These are phyloP conservation scores for carrot (Daucus carota) DNA, from an alignment of 129 eudicot species.

Conservation along the genomic window DH1_v3.0 NC_030383.2:6593501-6594000, in stretches of 20 bases:
- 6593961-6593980: constrained; percentile 77
- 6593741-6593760: background rate
- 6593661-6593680: background rate
- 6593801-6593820: background rate
- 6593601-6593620: background rate
- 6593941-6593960: constrained; percentile 51
- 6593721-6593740: background rate
- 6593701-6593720: background rate
- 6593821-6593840: background rate
- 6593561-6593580: background rate
- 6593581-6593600: background rate
- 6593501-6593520: no score
- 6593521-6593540: background rate
- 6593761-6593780: background rate
- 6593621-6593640: background rate
- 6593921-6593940: background rate
- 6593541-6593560: background rate
- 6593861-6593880: background rate
- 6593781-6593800: background rate
- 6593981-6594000: constrained; percentile 76
- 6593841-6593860: background rate
- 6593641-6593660: background rate
- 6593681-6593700: background rate
- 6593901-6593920: background rate
- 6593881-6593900: background rate